Conservation (phyloP, 345 rosid species). For the Murraya paniculata region DNA sequence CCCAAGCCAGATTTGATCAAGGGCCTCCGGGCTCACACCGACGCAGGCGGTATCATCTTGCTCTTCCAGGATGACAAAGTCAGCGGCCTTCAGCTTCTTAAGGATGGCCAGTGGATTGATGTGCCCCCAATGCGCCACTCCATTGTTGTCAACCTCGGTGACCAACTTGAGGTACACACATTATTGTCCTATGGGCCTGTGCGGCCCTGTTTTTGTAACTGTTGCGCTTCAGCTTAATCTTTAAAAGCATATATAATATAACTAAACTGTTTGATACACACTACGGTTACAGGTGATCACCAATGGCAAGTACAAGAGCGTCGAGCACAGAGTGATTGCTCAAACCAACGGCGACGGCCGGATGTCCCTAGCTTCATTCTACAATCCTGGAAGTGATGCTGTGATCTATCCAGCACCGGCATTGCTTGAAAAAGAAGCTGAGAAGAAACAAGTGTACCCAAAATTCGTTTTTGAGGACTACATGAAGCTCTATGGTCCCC, state of each 20-base stretch:
- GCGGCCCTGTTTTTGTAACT: no score
- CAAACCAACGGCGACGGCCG: conserved; percentile 64
- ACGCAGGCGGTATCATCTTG: conserved; percentile 93
- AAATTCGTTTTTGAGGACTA: conserved; percentile 86
- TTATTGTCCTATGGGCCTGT: no score
- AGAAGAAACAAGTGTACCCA: conserved; percentile 49
- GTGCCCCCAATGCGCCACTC: conserved; percentile 96
- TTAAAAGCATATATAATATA: no score
- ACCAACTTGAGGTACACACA: conserved; percentile 73
- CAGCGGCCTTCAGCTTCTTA: conserved; percentile 93
- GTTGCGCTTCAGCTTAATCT: no score
- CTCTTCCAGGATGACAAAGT: conserved; percentile 87
- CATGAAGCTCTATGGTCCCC: conserved; percentile 72
- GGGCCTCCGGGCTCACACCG: conserved; percentile 96
- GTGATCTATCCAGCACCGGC: conserved; percentile 76
- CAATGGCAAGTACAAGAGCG: conserved; percentile 90
- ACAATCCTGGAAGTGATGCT: conserved; percentile 89
- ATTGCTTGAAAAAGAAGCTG: conserved; percentile 52
- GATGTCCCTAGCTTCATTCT: conserved; percentile 94
- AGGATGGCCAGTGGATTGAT: conserved; percentile 82
- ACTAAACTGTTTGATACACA: no score
- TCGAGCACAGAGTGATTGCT: conserved; percentile 78
- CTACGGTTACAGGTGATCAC: conserved; percentile 58
- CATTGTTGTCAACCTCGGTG: conserved; percentile 90
- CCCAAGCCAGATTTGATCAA: conserved; percentile 87